A percentile compares a stretch with the other conserved stretches of the same genome.
Conservation (phyloP, 495 filamentous ascomycete genomes). For the Parathielavia appendiculata region DNA sequence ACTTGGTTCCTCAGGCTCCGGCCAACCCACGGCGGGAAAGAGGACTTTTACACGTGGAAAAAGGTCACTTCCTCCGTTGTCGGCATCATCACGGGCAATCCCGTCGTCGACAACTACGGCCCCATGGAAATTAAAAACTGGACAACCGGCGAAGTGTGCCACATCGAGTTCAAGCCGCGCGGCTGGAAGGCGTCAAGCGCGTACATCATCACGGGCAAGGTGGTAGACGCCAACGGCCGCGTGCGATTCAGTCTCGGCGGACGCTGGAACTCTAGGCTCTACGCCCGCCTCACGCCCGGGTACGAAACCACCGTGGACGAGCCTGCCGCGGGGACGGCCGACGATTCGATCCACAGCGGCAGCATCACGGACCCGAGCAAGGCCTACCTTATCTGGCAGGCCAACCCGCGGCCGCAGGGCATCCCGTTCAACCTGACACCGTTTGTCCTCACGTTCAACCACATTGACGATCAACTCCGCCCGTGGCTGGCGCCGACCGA, state of each 20-base stretch:
- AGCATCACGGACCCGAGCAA: constrained; percentile 52
- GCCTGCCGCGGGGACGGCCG: constrained; percentile 43
- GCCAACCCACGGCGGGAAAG: constrained; percentile 63
- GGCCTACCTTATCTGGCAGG: constrained; percentile 91
- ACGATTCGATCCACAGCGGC: constrained; percentile 49
- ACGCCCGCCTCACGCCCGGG: constrained; percentile 86
- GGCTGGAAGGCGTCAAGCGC: constrained; percentile 92
- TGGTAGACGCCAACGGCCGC: constrained; percentile 66
- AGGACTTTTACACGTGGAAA: constrained; percentile 97
- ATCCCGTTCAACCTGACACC: constrained; percentile 97
- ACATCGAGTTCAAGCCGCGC: constrained; percentile 90
- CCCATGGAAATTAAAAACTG: constrained; percentile 96
- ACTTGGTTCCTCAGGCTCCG: constrained; percentile 95
- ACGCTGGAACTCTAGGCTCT: constrained; percentile 96
- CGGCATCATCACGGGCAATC: constrained; percentile 94
- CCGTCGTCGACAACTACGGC: constrained; percentile 97
- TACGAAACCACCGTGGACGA: constrained; percentile 70
- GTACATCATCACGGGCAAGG: constrained; percentile 79
- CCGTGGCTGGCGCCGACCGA: constrained; percentile 84
- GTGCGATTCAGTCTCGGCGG: constrained; percentile 86
- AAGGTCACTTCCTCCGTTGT: constrained; percentile 97
- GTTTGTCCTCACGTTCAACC: constrained; percentile 91
- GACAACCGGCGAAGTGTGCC: constrained; percentile 85
- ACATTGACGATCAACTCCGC: constrained; percentile 67
- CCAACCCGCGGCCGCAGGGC: constrained; percentile 69